Evolutionary conservation across 768 basidiomycete genomes (phyloP).

Genomic region (Auriscalpium vulgare): DNA sequence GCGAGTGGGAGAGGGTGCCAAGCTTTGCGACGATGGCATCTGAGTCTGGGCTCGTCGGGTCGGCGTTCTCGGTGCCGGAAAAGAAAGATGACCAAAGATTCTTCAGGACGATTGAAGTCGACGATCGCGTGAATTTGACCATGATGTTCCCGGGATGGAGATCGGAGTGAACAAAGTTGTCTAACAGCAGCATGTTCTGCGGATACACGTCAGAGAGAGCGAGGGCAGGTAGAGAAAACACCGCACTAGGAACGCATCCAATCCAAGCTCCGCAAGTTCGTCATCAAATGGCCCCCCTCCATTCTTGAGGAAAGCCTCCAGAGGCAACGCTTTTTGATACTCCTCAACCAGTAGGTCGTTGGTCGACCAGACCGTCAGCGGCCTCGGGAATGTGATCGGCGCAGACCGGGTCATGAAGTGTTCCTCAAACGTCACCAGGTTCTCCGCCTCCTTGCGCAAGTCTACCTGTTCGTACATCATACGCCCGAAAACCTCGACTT

Average conservation of each 20-base stretch:
- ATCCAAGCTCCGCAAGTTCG: slow-evolving; percentile 81
- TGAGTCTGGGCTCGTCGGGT: slow-evolving; percentile 12
- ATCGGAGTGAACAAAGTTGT: slow-evolving; percentile 95
- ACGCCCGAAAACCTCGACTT: slow-evolving; percentile 86
- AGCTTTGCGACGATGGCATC: slow-evolving; percentile 64
- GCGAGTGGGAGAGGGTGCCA: slow-evolving; percentile 46
- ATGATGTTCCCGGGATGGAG: slow-evolving; percentile 94
- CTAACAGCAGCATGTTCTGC: slow-evolving; percentile 94
- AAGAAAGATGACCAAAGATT: slow-evolving; percentile 53
- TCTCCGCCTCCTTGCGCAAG: slow-evolving; percentile 82
- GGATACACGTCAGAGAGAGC: background rate
- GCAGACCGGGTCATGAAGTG: slow-evolving; percentile 78
- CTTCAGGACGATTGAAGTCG: slow-evolving; percentile 53
- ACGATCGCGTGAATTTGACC: slow-evolving; percentile 91
- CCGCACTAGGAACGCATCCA: slow-evolving; percentile 90
- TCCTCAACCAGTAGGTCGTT: slow-evolving; percentile 85
- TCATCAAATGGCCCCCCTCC: slow-evolving; percentile 91
- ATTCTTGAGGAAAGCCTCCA: slow-evolving; percentile 80
- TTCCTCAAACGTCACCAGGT: slow-evolving; percentile 74
- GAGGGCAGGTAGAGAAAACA: background rate
- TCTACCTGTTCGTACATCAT: slow-evolving; percentile 98
- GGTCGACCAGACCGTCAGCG: slow-evolving; percentile 75
- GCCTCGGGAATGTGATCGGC: slow-evolving; percentile 85
- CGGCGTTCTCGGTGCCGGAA: slow-evolving; percentile 21
- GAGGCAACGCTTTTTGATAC: slow-evolving; percentile 83